Conservation (phyloP, 2,329 filamentous ascomycete species). For the Septoria linicola region DNA sequence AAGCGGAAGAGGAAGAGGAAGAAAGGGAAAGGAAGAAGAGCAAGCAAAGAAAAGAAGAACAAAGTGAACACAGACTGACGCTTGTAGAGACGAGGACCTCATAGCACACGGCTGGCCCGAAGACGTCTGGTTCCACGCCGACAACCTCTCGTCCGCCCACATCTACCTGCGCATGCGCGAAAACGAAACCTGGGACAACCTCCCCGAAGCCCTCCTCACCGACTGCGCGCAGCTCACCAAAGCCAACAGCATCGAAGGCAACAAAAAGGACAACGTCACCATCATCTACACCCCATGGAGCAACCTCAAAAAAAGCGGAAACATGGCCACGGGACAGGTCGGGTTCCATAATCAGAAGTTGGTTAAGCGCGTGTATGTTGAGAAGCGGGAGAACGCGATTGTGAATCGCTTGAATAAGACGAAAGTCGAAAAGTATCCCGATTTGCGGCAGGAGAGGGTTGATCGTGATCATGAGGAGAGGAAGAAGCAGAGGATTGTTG, state of each 20-base stretch:
- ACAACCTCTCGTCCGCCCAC: slow-evolving; percentile 95
- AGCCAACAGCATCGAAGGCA: slow-evolving; percentile 98
- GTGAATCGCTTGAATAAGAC: slow-evolving; percentile 99
- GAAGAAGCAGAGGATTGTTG: slow-evolving; percentile 65
- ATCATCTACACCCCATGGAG: slow-evolving; percentile 98
- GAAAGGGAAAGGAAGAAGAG: too few relatives aligned
- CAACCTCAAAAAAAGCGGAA: slow-evolving; percentile 91
- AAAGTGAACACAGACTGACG: slow-evolving; percentile 27
- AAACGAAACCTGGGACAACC: slow-evolving; percentile 77
- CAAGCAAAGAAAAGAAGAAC: slow-evolving; percentile 15
- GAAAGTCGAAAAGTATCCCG: slow-evolving; percentile 80
- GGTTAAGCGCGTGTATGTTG: slow-evolving; percentile 79
- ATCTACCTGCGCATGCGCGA: slow-evolving; percentile 84
- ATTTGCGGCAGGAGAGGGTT: slow-evolving; percentile 79
- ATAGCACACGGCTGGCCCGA: slow-evolving; percentile 94
- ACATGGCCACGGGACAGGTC: slow-evolving; percentile 93
- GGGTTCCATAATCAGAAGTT: slow-evolving; percentile 86
- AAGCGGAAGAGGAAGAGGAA: too few relatives aligned
- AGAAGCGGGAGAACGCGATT: slow-evolving; percentile 79
- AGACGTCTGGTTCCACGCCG: slow-evolving; percentile 98
- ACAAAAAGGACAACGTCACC: slow-evolving; percentile 98
- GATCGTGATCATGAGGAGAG: slow-evolving; percentile 70
- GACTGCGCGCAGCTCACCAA: slow-evolving; percentile 98
- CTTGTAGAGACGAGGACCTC: slow-evolving; percentile 78
- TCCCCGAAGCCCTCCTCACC: slow-evolving; percentile 70